Base-by-base conservation (phyloP, 1,139 yeast genomes). In the Taphrina flavorubra region DNA sequence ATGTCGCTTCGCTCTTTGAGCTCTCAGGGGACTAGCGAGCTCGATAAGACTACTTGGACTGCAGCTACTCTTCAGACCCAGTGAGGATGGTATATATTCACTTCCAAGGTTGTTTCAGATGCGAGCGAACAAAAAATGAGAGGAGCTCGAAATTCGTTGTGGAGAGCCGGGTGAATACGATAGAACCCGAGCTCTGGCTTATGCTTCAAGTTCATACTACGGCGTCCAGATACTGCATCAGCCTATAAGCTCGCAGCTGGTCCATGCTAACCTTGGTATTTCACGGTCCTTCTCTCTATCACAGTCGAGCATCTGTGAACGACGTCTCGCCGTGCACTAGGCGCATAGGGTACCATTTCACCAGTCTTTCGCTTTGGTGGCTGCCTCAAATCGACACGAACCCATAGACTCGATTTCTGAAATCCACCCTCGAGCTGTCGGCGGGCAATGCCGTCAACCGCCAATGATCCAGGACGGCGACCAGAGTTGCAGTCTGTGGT, bases 401-500 rank as follows among this genome's bases (percentile, higher is more conserved):
- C 31, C 31, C 31, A 25, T 25, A 25, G 31, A 25, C 31, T 25
- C 31, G 31, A 25, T 39, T 14, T 39, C 42, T 39, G 42, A 11
- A 14, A 10, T 39, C 6, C 14, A 7, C 11, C 42, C 42, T 25
- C 31, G 14, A 14, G 14, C 6, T 8, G 3, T 8, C 51, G 34
- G 36, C n/a, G 53, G 36, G 36, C 6, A 20, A 49, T 49, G 53
- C 53, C 53, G 2, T 49, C 53, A 53, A 49, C 53, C 53, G 20
- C 36, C 53, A 25, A 25, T 13, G 55, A 16, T 7, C 11, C 49
- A 6, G 57, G 53, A n/a, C 46, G 47, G 14, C 44, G 57, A 20
- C 57, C 44, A 36, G 67, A 63, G 40, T 20, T 63, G 37, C 67
- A 63, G 47, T 56, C 51, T 13, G 47, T 63, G 55, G 67, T 63